These are phyloP conservation scores for Forsythia suspensa DNA, from an alignment of 257 asterid genomes.

Conservation along the genomic window DNA sequence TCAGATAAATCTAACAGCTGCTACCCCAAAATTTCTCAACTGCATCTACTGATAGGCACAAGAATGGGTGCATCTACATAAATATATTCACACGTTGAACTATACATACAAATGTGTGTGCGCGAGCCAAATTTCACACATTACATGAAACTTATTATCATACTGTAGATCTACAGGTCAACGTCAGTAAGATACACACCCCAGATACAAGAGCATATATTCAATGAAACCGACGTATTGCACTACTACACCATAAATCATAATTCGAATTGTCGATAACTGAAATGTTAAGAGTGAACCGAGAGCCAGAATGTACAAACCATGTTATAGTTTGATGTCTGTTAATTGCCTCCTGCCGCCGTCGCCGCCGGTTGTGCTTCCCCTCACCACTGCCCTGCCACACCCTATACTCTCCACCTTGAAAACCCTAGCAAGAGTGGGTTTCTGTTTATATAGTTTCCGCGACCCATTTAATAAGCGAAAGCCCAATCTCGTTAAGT, in stretches of 20 bases:
- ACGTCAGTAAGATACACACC: not conserved
- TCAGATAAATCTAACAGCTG: not conserved
- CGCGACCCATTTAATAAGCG: not conserved
- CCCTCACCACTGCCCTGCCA: not conserved
- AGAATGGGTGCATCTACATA: not conserved
- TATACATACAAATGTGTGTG: not conserved
- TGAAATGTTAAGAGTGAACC: not conserved
- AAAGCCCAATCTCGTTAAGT: not conserved
- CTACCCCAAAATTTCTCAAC: not conserved
- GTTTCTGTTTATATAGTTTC: not conserved
- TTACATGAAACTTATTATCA: too few species aligned
- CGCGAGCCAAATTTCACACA: too few species aligned
- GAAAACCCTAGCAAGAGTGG: too few species aligned
- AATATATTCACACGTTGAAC: not conserved
- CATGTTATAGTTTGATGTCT: not conserved
- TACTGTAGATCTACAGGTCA: not conserved
- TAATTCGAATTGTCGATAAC: not conserved
- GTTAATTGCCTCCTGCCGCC: not conserved
- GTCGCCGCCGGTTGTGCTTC: not conserved
- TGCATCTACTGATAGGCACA: not conserved
- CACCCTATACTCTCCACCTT: not conserved
- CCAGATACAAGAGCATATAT: not conserved
- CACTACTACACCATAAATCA: not conserved
- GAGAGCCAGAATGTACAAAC: not conserved
- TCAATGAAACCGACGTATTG: not conserved